A percentile compares a stretch with the other conserved stretches of the same genome.
phyloP scores from a whole-genome alignment of 345 rosid genomes.

The Physaria fendleri region DNA sequence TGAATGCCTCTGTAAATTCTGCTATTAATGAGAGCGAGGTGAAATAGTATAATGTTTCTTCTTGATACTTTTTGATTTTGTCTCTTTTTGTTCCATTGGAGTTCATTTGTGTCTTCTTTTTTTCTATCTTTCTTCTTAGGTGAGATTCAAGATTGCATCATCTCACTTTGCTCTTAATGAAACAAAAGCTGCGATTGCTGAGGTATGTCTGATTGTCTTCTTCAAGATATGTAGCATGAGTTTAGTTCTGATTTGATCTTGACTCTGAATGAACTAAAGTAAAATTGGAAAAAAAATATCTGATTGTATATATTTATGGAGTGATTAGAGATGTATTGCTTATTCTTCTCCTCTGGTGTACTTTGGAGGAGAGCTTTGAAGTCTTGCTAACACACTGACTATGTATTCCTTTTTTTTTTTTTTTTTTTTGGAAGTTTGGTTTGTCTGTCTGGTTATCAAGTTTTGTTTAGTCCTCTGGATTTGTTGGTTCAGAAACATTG shows the following conservation, averaged over 20 bases:
- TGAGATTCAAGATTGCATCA: slow-evolving; percentile 92
- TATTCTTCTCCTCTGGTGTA: too few relatives aligned
- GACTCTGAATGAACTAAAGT: too few relatives aligned
- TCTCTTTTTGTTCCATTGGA: neutral
- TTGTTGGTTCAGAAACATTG: neutral
- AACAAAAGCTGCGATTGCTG: slow-evolving; percentile 69
- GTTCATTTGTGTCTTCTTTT: neutral
- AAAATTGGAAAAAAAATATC: too few relatives aligned
- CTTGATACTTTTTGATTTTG: neutral
- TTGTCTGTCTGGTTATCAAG: neutral
- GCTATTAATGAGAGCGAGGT: slow-evolving; percentile 91
- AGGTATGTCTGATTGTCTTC: slow-evolving; percentile 43
- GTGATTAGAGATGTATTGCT: too few relatives aligned
- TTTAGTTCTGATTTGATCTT: too few relatives aligned
- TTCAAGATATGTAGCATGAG: too few relatives aligned
- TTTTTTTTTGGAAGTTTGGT: neutral
- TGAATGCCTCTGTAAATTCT: slow-evolving; percentile 58
- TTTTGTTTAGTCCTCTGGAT: neutral
- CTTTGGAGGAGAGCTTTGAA: too few relatives aligned
- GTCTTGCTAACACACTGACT: too few relatives aligned
- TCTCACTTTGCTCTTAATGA: slow-evolving; percentile 70
- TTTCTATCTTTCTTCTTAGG: slow-evolving; percentile 34
- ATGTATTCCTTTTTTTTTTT: too few relatives aligned
- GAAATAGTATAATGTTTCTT: neutral
- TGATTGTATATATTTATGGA: too few relatives aligned